phyloP scores from a whole-genome alignment of 305 asterid genomes.

The Fraxinus greggii region DNA sequence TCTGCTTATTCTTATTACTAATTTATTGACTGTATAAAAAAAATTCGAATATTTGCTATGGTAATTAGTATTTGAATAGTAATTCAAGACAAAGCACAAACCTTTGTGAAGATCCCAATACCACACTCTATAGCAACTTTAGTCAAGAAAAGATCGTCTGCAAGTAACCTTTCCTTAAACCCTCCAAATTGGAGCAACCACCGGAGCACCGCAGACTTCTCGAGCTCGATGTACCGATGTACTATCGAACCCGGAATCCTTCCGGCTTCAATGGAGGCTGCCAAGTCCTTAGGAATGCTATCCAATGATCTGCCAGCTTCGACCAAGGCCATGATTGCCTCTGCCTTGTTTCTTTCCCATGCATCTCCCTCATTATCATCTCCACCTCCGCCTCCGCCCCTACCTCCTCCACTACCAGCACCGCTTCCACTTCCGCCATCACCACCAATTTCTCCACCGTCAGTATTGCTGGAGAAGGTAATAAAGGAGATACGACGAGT shows the following conservation, averaged over 20 bases:
- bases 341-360: conserved; percentile 59
- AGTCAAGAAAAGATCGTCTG: conserved; percentile 92
- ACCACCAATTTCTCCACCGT: conserved; percentile 28
- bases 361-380: conserved; percentile 54
- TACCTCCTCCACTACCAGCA: conserved; percentile 32
- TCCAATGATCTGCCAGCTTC: conserved; percentile 75
- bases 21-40: neutral
- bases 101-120: conserved; percentile 93
- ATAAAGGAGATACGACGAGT: conserved; percentile 38
- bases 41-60: neutral
- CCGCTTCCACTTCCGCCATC: conserved; percentile 7
- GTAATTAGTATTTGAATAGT: neutral
- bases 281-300: conserved; percentile 80
- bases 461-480: conserved; percentile 32
- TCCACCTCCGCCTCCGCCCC: conserved; percentile 27
- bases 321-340: conserved; percentile 74
- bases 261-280: conserved; percentile 73
- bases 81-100: conserved; percentile 18
- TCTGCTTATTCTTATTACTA: neutral
- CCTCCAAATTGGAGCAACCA: conserved; percentile 85
- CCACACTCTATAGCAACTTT: conserved; percentile 95
- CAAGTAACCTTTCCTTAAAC: conserved; percentile 83
- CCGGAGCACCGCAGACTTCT: conserved; percentile 56
- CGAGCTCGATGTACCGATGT: conserved; percentile 62
- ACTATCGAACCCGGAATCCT: conserved; percentile 71